These are phyloP conservation scores for Colletotrichum tropicale DNA, from an alignment of 2,329 filamentous ascomycete genomes.

Conservation along the genomic window DNA sequence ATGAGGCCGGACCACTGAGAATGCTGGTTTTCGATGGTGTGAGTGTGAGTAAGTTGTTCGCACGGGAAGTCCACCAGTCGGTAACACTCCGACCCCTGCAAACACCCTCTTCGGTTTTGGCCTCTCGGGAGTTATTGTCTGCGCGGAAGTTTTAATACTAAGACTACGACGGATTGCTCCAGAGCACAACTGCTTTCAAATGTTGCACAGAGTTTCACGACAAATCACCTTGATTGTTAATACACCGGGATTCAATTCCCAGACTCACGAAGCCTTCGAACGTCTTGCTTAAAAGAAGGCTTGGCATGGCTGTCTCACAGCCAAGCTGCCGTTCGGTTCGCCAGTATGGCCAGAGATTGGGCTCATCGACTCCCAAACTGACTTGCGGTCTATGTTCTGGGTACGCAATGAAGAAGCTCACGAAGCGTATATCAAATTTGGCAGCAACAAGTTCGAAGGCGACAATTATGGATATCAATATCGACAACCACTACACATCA, in stretches of 20 bases:
- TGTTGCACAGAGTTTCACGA: background rate
- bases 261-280: background rate
- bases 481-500: constrained; percentile 57
- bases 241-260: background rate
- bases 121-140: background rate
- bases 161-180: background rate
- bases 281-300: background rate
- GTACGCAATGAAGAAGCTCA: background rate
- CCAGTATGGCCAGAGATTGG: background rate
- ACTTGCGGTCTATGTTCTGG: background rate
- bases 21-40: background rate
- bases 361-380: background rate
- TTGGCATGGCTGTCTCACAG: background rate
- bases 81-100: background rate
- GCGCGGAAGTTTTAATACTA: background rate
- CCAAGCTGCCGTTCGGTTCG: background rate
- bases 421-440: background rate
- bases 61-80: background rate
- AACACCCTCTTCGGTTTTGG: background rate
- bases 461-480: constrained; percentile 48
- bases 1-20: background rate
- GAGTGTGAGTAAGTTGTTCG: background rate
- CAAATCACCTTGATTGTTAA: background rate
- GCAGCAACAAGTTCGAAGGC: background rate
- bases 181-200: background rate